Percentiles rank a stretch among this genome's conserved stretches.
Evolutionary conservation across 768 basidiomycete genomes (phyloP).

Genomic region (Leccinum subtestaceum): DNA sequence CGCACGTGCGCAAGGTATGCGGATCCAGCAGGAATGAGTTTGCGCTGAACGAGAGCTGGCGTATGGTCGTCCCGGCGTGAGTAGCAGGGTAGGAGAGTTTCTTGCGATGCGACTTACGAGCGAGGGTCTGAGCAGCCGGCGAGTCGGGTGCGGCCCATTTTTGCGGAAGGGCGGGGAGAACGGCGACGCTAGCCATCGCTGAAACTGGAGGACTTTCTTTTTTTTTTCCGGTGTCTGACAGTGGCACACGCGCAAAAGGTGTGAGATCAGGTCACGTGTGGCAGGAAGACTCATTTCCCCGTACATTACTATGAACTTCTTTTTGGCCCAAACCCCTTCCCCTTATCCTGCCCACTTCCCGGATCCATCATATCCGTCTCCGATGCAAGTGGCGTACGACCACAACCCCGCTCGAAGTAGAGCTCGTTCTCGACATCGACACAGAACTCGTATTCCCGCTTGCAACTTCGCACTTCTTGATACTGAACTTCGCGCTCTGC

Average conservation of each 20-base stretch:
- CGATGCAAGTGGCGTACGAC: slow-evolving; percentile 31
- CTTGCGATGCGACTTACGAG: slow-evolving; percentile 24
- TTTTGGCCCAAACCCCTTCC: no score
- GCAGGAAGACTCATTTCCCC: background rate
- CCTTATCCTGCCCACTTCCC: no score
- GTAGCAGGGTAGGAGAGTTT: background rate
- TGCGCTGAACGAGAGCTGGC: slow-evolving; percentile 38
- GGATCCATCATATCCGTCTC: background rate
- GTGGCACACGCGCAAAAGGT: no score
- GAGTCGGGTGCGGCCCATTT: slow-evolving; percentile 21
- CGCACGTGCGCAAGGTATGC: slow-evolving; percentile 84
- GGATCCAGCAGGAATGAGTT: slow-evolving; percentile 80
- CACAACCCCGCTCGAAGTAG: slow-evolving; percentile 5
- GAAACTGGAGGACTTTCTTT: background rate
- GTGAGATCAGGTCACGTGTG: background rate
- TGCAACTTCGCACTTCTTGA: slow-evolving; percentile 68
- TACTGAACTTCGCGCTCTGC: slow-evolving; percentile 72
- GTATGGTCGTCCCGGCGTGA: slow-evolving; percentile 5
- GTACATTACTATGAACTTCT: no score
- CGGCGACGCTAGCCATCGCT: slow-evolving; percentile 25
- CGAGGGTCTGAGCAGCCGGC: slow-evolving; percentile 18
- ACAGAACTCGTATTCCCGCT: slow-evolving; percentile 26
- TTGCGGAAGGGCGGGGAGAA: slow-evolving; percentile 27
- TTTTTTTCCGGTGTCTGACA: background rate
- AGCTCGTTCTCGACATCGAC: slow-evolving; percentile 1